phyloP scores from a whole-genome alignment of 139 green algal genomes.

The Tetratostichococcus sp. region DNA sequence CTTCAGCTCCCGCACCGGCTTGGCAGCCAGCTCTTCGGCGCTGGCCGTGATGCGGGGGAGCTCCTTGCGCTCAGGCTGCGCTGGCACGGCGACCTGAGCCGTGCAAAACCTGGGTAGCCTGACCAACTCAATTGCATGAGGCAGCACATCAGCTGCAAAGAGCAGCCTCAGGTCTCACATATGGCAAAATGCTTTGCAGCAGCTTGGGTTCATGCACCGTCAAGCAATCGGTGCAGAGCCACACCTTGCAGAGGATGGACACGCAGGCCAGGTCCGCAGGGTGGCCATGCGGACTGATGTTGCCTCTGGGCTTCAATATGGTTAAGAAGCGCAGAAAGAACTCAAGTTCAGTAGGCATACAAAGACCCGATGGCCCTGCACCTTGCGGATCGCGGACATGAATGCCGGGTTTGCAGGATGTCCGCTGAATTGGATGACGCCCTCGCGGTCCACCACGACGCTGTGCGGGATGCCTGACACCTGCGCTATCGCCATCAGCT shows the following conservation, averaged over 20 bases:
- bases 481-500: slow-evolving; percentile 19
- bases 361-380: no score
- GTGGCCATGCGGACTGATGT: no score
- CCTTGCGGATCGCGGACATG: background rate
- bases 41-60: background rate
- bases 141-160: no score
- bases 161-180: no score
- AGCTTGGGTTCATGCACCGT: no score
- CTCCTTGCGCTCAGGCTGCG: background rate
- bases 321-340: no score
- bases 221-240: background rate
- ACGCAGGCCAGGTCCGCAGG: no score
- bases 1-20: slow-evolving; percentile 18
- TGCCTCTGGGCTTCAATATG: no score
- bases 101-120: background rate
- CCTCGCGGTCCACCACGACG: slow-evolving; percentile 26
- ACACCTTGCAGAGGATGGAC: no score
- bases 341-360: no score
- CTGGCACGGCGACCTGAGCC: background rate
- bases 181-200: no score
- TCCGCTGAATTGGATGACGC: slow-evolving; percentile 22
- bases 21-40: slow-evolving; percentile 4
- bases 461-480: slow-evolving; percentile 37
- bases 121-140: no score
- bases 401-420: slow-evolving; percentile 36